Percentiles rank a stretch among this genome's conserved stretches.
Conservation (phyloP, 331 rosid genomes). For the Malus hybrid region DNA sequence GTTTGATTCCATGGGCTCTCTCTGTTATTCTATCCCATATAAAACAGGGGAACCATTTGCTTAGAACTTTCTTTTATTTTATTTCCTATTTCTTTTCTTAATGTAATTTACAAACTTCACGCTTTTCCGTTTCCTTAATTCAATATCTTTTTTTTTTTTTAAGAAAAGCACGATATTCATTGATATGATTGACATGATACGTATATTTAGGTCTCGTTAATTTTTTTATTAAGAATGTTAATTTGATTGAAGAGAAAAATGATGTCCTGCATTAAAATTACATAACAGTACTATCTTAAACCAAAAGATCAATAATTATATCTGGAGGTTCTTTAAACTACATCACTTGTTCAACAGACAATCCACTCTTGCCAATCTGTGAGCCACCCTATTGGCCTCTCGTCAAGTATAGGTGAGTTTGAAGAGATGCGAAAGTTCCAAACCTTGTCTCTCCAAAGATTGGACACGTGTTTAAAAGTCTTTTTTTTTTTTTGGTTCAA, state of each 20-base stretch:
- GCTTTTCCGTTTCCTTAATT: not conserved
- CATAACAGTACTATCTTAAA: no score
- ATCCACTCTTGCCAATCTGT: no score
- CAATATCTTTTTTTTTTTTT: not conserved
- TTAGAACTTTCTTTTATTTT: not conserved
- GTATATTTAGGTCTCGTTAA: accelerated
- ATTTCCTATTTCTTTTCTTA: not conserved
- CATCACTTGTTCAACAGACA: no score
- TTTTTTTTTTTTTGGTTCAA: not conserved
- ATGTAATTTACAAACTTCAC: not conserved
- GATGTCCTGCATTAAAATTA: accelerated
- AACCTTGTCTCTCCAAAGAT: no score
- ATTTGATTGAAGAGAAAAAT: accelerated
- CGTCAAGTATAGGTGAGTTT: no score
- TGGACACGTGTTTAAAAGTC: no score
- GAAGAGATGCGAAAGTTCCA: no score
- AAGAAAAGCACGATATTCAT: not conserved
- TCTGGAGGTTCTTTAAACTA: no score
- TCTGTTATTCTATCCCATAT: not conserved
- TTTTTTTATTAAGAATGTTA: no score
- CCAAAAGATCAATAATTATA: no score
- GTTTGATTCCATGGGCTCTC: not conserved
- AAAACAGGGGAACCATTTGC: not conserved
- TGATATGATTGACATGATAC: no score
- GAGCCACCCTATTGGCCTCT: no score